These are phyloP conservation scores for Cercospora sp. DNA, from an alignment of 2,329 filamentous ascomycete species.

Conservation along the genomic window DNA sequence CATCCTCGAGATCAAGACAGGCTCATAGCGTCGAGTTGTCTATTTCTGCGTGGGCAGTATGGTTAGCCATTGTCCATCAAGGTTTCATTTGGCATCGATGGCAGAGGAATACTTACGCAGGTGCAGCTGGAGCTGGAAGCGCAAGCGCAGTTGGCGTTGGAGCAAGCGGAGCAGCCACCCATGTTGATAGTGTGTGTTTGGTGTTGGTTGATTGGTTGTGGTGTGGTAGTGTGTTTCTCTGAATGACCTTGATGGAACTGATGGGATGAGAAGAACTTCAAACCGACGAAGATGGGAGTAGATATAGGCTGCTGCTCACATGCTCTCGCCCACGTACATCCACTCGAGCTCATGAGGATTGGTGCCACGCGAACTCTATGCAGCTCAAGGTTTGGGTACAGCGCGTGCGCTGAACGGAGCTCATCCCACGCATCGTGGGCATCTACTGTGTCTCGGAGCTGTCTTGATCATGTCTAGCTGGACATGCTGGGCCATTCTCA, in stretches of 20 bases:
- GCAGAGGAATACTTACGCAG: constrained; percentile 32
- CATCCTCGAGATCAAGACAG: constrained; percentile 20
- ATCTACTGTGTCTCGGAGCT: constrained; percentile 10
- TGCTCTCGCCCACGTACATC: constrained; percentile 12
- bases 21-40: constrained; percentile 11
- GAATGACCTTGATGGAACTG: constrained; percentile 27
- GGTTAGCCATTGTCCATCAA: not conserved
- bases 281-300: constrained; percentile 20
- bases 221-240: constrained; percentile 21
- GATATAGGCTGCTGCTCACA: constrained; percentile 24
- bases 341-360: constrained; percentile 19
- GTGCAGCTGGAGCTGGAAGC: constrained; percentile 33
- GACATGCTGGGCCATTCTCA: not conserved
- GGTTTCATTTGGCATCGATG: not conserved
- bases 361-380: constrained; percentile 26
- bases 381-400: constrained; percentile 26
- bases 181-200: constrained; percentile 31
- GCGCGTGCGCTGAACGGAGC: constrained; percentile 17
- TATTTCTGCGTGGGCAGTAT: constrained; percentile 13
- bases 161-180: constrained; percentile 36
- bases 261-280: constrained; percentile 19
- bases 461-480: constrained; percentile 2
- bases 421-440: constrained; percentile 29
- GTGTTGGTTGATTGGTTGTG: constrained; percentile 23
- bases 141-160: constrained; percentile 35